Evolutionary conservation across 2,329 filamentous ascomycete genomes (phyloP), one percentile per base, ranked within the genome.

Genomic region (Aspergillus texensis): DNA sequence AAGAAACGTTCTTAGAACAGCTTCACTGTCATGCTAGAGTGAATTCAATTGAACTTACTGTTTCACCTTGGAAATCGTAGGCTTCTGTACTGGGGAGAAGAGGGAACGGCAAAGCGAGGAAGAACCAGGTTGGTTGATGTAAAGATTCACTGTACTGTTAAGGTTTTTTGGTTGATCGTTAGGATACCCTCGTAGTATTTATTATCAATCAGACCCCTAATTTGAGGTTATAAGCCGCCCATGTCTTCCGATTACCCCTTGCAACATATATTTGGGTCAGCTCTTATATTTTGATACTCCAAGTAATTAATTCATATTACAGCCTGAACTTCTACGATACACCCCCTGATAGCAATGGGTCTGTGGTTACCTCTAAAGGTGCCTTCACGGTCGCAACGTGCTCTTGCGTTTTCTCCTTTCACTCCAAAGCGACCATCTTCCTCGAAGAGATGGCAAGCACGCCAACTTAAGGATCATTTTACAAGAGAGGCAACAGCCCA

Each of bases 361-460:
- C 14, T 48, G 21, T 41, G 57, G 52, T 21, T 30, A 26, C 16
- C 14, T 30, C 12, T n/a, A 12, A n/a, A 48, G 32, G 16, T 21
- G 14, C n/a, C 39, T 41, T 30, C 21, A 24, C 21, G 57, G 32
- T 54, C 36, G 11, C 54, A 57, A 41, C 39, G 21, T 56, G 41
- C 61, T 45, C 53, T 24, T 48, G 55, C 48, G 34, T 78, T 79
- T 34, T 76, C 75, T 59, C 32, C 36, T 60, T 43, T 62, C 36
- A 60, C 43, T 43, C 30, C 43, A 30, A 72, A 58, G 36, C 68
- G 76, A 30, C 67, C 69, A 39, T 72, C 76, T 0, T 93, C 92
- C 2, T 92, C 89, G 1, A 91, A 86, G 57, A 83, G 88, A 77
- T 99, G 95, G 95, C 92, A 93, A 76, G 84, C 85, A 58, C 89